Conservation (phyloP, 2,329 filamentous ascomycete genomes). For the Didymella pomorum region DNA sequence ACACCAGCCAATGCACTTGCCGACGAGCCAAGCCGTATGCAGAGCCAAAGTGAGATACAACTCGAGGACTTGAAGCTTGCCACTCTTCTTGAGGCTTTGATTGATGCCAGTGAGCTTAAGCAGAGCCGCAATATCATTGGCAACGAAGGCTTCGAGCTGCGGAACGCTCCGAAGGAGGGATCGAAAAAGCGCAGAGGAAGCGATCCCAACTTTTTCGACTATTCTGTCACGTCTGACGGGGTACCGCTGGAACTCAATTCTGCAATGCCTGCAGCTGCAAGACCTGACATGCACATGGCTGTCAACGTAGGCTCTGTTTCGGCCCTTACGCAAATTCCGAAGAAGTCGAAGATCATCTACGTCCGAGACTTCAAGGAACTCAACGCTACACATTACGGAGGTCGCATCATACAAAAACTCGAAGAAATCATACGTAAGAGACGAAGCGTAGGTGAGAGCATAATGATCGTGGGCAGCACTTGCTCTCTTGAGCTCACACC, state of each 20-base stretch:
- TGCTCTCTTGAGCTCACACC: constrained; percentile 60
- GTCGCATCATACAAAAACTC: constrained; percentile 73
- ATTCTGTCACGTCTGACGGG: constrained; percentile 32
- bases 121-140: constrained; percentile 28
- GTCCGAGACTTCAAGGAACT: constrained; percentile 84
- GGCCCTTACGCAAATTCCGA: constrained; percentile 26
- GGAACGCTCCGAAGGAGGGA: background rate
- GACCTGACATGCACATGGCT: constrained; percentile 25
- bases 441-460: constrained; percentile 73
- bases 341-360: constrained; percentile 72
- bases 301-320: constrained; percentile 32
- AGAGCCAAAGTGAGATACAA: constrained; percentile 42
- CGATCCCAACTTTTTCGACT: constrained; percentile 43
- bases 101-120: constrained; percentile 46
- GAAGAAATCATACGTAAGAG: constrained; percentile 75
- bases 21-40: constrained; percentile 30
- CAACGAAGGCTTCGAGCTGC: constrained; percentile 6
- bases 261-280: constrained; percentile 30
- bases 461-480: constrained; percentile 83
- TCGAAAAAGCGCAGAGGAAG: constrained; percentile 12
- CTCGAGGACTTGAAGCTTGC: constrained; percentile 50
- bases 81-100: constrained; percentile 43
- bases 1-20: constrained; percentile 18
- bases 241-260: constrained; percentile 37
- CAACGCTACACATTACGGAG: constrained; percentile 71